A percentile compares a stretch with the other conserved stretches of the same genome.
These are phyloP conservation scores for Metschnikowia koreensis DNA, from an alignment of 805 yeast genomes.

Conservation along the genomic window DNA sequence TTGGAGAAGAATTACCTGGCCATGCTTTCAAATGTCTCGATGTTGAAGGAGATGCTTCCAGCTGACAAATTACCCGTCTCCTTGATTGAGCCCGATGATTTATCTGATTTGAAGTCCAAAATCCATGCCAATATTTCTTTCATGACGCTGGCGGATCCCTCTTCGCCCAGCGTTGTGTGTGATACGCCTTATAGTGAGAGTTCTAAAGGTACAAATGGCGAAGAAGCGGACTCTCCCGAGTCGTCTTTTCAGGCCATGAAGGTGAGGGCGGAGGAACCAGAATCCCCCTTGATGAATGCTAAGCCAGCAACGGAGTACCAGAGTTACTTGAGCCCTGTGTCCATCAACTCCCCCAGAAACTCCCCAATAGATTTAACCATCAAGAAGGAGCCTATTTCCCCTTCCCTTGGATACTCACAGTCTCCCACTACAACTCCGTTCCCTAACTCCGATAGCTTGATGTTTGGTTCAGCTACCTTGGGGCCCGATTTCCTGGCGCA, in stretches of 20 bases:
- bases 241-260: not conserved
- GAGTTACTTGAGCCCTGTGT: conserved; percentile 44
- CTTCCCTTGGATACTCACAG: conserved; percentile 4
- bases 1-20: conserved; percentile 37
- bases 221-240: conserved; percentile 3
- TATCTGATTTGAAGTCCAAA: conserved; percentile 14
- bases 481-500: conserved; percentile 40
- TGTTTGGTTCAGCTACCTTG: conserved; percentile 18
- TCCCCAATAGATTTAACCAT: conserved; percentile 42
- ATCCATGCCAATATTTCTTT: conserved; percentile 11
- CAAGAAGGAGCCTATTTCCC: conserved; percentile 16
- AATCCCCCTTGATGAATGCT: conserved; percentile 8
- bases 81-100: conserved; percentile 14
- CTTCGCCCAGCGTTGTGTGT: conserved; percentile 5
- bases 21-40: conserved; percentile 26
- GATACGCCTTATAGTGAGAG: conserved; percentile 8
- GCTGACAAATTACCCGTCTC: conserved; percentile 7
- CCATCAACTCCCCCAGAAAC: conserved; percentile 38
- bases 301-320: conserved; percentile 20
- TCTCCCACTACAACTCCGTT: conserved; percentile 1
- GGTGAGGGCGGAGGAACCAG: conserved; percentile 13
- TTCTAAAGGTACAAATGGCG: conserved; percentile 4
- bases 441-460: conserved; percentile 8
- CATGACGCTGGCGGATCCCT: conserved; percentile 3
- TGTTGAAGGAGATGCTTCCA: conserved; percentile 13